Percentiles rank a stretch among this genome's conserved stretches.
Conservation (phyloP, 768 basidiomycete species). For the Strobilomyces confusus region DNA sequence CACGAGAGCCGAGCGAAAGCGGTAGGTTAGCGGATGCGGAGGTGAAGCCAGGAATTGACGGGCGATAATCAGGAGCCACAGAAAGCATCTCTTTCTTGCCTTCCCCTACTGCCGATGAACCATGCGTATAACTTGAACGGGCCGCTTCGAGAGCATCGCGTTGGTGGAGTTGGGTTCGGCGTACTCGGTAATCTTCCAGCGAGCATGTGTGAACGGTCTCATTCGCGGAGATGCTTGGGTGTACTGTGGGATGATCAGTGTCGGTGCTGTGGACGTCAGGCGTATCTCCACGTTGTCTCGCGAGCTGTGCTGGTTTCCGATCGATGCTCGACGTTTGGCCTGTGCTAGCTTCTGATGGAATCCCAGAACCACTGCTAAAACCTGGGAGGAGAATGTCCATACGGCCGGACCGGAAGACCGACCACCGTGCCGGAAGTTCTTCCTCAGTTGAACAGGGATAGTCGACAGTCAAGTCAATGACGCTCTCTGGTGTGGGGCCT, state of each 20-base stretch:
- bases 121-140: not conserved
- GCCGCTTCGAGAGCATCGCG: not conserved
- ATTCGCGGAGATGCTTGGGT: not conserved
- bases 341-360: not conserved
- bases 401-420: constrained; percentile 25
- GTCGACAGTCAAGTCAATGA: constrained; percentile 10
- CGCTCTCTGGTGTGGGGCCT: not conserved
- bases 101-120: not conserved
- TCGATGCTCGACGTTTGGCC: not conserved
- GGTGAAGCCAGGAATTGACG: not conserved
- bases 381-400: constrained; percentile 13
- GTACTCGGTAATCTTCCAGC: not conserved
- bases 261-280: not conserved
- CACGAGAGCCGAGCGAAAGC: constrained; percentile 15
- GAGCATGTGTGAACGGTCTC: not conserved
- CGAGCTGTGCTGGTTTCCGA: not conserved
- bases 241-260: not conserved
- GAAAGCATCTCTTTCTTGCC: not conserved
- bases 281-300: not conserved
- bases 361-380: not conserved
- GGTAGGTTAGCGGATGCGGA: not conserved
- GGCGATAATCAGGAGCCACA: not conserved
- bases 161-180: not conserved
- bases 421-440: constrained; percentile 15
- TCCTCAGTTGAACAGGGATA: not conserved